Percentiles rank a stretch among this genome's conserved stretches.
These are phyloP conservation scores for Globisporangium perplexum DNA, from an alignment of 352 stramenopile species.

Conservation along the genomic window DNA sequence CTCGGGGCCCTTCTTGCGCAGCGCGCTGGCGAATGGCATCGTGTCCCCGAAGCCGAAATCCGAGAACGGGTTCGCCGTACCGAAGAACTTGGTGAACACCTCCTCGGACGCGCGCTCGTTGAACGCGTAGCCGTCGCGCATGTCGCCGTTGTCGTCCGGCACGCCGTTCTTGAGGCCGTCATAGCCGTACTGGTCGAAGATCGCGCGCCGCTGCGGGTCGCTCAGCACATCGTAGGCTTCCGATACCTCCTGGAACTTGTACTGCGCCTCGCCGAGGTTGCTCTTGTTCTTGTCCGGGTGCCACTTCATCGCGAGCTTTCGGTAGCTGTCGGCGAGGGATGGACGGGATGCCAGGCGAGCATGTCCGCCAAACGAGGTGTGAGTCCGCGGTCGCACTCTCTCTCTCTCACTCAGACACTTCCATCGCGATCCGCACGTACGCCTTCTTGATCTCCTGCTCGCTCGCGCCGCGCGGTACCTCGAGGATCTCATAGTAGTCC, in stretches of 20 bases:
- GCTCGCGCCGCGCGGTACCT: slow-evolving; percentile 68
- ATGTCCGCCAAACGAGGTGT: too few species aligned
- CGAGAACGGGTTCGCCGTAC: slow-evolving; percentile 87
- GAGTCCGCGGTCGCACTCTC: too few species aligned
- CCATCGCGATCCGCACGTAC: slow-evolving; percentile 13
- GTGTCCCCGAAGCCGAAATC: slow-evolving; percentile 89
- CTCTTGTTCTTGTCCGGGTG: slow-evolving; percentile 95
- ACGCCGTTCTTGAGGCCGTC: slow-evolving; percentile 91
- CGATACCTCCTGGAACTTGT: slow-evolving; percentile 93
- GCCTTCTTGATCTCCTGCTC: slow-evolving; percentile 94
- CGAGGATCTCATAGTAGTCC: slow-evolving; percentile 92
- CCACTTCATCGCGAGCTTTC: slow-evolving; percentile 91
- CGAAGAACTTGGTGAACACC: slow-evolving; percentile 92
- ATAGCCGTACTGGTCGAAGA: slow-evolving; percentile 95
- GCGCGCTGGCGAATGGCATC: slow-evolving; percentile 71
- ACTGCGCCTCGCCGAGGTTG: slow-evolving; percentile 80
- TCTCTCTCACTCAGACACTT: too few species aligned
- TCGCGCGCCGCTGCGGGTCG: slow-evolving; percentile 84
- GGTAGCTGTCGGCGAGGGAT: too few species aligned
- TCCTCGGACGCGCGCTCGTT: slow-evolving; percentile 88
- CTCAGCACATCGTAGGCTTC: slow-evolving; percentile 94
- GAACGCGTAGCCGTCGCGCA: slow-evolving; percentile 85
- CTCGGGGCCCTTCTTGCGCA: slow-evolving; percentile 70
- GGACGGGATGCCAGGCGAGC: too few species aligned
- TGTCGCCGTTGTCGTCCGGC: slow-evolving; percentile 65